phyloP scores from a whole-genome alignment of 768 basidiomycete species.

The Hortiboletus campestris region DNA sequence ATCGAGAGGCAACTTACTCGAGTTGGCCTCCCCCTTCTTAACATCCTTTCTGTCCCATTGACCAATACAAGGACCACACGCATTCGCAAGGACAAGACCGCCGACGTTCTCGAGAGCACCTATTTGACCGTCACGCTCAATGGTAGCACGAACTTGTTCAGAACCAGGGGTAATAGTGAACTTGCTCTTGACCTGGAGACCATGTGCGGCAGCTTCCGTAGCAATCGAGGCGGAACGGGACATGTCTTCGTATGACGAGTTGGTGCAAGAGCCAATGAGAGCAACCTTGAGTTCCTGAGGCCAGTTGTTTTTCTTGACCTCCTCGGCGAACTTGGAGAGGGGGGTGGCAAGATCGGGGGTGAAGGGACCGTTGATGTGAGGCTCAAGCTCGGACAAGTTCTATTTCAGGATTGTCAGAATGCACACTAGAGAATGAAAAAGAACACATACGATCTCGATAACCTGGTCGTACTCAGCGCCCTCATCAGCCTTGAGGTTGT shows the following conservation, averaged over 20 bases:
- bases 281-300: slow-evolving; percentile 95
- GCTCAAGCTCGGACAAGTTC: slow-evolving; percentile 97
- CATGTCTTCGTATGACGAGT: slow-evolving; percentile 99
- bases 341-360: slow-evolving; percentile 99
- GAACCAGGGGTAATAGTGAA: slow-evolving; percentile 99
- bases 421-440: neutral
- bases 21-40: slow-evolving; percentile 95
- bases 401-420: slow-evolving; percentile 24
- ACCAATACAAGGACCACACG: slow-evolving; percentile 98
- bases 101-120: slow-evolving; percentile 83
- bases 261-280: slow-evolving; percentile 99
- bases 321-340: slow-evolving; percentile 90
- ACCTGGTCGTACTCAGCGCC: slow-evolving; percentile 90
- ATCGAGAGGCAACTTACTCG: slow-evolving; percentile 57
- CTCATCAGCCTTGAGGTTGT: slow-evolving; percentile 88
- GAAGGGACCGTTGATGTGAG: slow-evolving; percentile 99
- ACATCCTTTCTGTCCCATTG: slow-evolving; percentile 99
- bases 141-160: slow-evolving; percentile 97
- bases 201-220: slow-evolving; percentile 82
- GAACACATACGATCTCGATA: slow-evolving; percentile 77
- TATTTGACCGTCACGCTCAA: slow-evolving; percentile 94
- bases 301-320: slow-evolving; percentile 94
- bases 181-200: slow-evolving; percentile 84
- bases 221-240: slow-evolving; percentile 95
- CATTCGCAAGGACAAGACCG: slow-evolving; percentile 94